Percentiles rank a stretch among this genome's conserved stretches.
Conservation (phyloP, 2,329 filamentous ascomycete genomes). For the Thelonectria discophora region DNA sequence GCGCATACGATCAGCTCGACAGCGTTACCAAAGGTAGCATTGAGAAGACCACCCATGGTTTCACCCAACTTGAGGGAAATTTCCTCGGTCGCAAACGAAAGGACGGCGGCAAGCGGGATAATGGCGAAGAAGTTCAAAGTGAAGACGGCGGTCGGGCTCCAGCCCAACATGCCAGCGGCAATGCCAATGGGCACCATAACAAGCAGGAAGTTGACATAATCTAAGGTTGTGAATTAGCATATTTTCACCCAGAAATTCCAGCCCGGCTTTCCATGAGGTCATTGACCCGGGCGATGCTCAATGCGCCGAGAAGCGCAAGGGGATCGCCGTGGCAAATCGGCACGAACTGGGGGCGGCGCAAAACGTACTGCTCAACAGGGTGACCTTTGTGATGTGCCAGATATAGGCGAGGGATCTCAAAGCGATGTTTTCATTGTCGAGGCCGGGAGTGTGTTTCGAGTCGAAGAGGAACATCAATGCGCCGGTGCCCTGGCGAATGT, state of each 20-base stretch:
- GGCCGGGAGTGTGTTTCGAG: slow-evolving; percentile 60
- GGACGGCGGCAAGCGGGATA: slow-evolving; percentile 75
- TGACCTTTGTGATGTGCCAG: slow-evolving; percentile 67
- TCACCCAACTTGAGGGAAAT: slow-evolving; percentile 77
- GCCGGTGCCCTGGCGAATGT: slow-evolving; percentile 36
- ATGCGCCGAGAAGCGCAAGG: background rate
- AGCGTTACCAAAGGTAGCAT: slow-evolving; percentile 82
- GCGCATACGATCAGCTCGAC: slow-evolving; percentile 78
- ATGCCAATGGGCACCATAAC: slow-evolving; percentile 80
- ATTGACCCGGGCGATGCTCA: background rate
- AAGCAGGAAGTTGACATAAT: slow-evolving; percentile 74
- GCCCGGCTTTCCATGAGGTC: background rate
- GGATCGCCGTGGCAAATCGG: background rate
- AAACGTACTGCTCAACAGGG: slow-evolving; percentile 66
- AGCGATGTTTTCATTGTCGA: slow-evolving; percentile 56
- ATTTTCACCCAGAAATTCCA: background rate
- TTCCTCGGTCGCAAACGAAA: slow-evolving; percentile 83
- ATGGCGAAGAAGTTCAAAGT: slow-evolving; percentile 84
- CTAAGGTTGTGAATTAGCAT: slow-evolving; percentile 37
- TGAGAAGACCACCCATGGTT: slow-evolving; percentile 76
- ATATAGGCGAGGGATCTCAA: slow-evolving; percentile 57
- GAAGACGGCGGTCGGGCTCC: slow-evolving; percentile 75
- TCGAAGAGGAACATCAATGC: slow-evolving; percentile 58
- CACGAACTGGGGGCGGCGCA: slow-evolving; percentile 2
- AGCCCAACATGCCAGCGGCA: slow-evolving; percentile 67